Conservation (phyloP, 768 basidiomycete genomes). For the Boletus fagicola region DNA sequence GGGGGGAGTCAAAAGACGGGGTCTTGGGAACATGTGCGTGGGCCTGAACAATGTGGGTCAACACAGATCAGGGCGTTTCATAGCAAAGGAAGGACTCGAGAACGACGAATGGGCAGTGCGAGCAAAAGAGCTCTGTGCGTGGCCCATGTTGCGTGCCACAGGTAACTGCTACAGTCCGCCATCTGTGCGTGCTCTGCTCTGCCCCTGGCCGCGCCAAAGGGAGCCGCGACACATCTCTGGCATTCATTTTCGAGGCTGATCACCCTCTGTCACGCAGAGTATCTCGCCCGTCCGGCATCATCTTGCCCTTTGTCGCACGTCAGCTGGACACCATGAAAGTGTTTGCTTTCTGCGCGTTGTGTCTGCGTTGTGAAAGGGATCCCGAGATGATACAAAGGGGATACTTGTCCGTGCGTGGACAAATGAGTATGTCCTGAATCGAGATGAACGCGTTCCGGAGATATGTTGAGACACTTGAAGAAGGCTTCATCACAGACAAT, state of each 20-base stretch:
- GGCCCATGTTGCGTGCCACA: slow-evolving; percentile 22
- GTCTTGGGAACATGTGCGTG: slow-evolving; percentile 41
- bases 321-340: slow-evolving; percentile 26
- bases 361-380: slow-evolving; percentile 36
- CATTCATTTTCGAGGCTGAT: slow-evolving; percentile 12
- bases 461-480: slow-evolving; percentile 38
- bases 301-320: slow-evolving; percentile 41
- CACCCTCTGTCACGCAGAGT: slow-evolving; percentile 22
- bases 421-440: slow-evolving; percentile 17
- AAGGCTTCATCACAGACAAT: slow-evolving; percentile 43
- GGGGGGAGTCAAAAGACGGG: slow-evolving; percentile 44
- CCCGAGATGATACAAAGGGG: slow-evolving; percentile 52
- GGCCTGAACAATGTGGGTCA: slow-evolving; percentile 32
- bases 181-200: slow-evolving; percentile 44
- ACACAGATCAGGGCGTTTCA: slow-evolving; percentile 14
- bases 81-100: slow-evolving; percentile 10
- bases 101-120: slow-evolving; percentile 32
- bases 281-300: slow-evolving; percentile 49
- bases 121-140: slow-evolving; percentile 37
- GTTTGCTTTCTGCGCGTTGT: slow-evolving; percentile 26
- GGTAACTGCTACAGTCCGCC: slow-evolving; percentile 6
- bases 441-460: slow-evolving; percentile 51
- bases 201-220: slow-evolving; percentile 23
- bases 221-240: slow-evolving; percentile 55
- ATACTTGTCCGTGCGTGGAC: slow-evolving; percentile 42